A percentile compares a stretch with the other conserved stretches of the same genome.
phyloP scores from a whole-genome alignment of 2,329 filamentous ascomycete genomes.

The Calonectria crousiana region DNA sequence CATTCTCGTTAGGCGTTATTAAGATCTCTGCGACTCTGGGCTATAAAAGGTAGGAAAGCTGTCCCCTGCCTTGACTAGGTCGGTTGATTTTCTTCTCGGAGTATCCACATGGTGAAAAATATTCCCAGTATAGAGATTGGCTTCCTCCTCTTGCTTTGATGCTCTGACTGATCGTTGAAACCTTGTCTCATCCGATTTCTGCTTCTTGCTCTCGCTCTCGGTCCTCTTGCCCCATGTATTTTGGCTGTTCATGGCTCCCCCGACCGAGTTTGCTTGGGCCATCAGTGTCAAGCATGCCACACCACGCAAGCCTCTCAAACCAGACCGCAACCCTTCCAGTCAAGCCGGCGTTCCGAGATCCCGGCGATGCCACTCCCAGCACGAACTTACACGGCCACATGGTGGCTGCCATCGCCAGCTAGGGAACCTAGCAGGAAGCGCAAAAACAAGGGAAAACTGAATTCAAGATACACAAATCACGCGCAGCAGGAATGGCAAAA shows the following conservation, averaged over 20 bases:
- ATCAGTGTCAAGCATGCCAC: constrained; percentile 39
- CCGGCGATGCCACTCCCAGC: constrained; percentile 34
- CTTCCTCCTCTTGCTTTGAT: constrained; percentile 44
- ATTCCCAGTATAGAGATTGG: constrained; percentile 39
- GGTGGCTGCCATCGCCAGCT: constrained; percentile 36
- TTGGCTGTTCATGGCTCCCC: constrained; percentile 39
- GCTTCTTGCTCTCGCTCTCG: constrained; percentile 39
- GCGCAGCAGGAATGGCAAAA: constrained; percentile 30
- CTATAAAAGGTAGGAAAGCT: constrained; percentile 57
- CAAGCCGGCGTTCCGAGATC: constrained; percentile 42
- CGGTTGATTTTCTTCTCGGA: constrained; percentile 45
- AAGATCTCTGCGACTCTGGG: constrained; percentile 60
- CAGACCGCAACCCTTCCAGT: constrained; percentile 45
- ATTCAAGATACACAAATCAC: constrained; percentile 40
- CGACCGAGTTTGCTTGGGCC: constrained; percentile 38
- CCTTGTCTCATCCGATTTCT: constrained; percentile 39
- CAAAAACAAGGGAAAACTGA: constrained; percentile 22
- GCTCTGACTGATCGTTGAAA: constrained; percentile 32
- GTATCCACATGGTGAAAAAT: constrained; percentile 44
- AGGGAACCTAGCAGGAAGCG: constrained; percentile 29
- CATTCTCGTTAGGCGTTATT: constrained; percentile 54
- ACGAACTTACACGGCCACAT: constrained; percentile 36
- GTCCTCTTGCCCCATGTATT: constrained; percentile 33
- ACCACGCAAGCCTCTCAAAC: constrained; percentile 38
- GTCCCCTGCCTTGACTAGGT: constrained; percentile 50